Conservation (phyloP, 78 protist species). For the Dictyostelium firmibasis region DNA sequence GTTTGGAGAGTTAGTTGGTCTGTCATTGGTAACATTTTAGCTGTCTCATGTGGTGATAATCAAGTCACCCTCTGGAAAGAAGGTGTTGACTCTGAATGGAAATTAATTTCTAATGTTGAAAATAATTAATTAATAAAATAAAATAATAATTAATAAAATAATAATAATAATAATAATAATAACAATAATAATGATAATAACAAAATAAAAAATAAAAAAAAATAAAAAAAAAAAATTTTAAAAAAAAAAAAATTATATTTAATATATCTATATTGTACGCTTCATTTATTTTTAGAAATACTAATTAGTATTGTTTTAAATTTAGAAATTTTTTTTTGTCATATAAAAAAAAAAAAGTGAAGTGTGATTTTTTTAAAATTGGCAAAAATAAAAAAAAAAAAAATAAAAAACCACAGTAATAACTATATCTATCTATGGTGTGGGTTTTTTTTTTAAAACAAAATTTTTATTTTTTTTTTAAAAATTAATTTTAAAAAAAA, state of each 20-base stretch:
- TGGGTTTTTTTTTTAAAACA: background rate
- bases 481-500: background rate
- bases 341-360: background rate
- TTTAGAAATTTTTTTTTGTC: background rate
- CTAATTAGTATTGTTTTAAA: background rate
- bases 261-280: too few relatives aligned
- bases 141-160: background rate
- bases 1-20: constrained; percentile 96
- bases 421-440: background rate
- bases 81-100: constrained; percentile 76
- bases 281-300: background rate
- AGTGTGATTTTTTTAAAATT: background rate
- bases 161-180: background rate
- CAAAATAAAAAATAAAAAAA: background rate
- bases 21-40: constrained; percentile 90
- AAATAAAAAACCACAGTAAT: background rate
- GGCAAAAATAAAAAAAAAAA: background rate
- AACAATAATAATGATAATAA: background rate
- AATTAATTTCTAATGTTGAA: constrained; percentile 50
- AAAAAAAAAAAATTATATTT: background rate
- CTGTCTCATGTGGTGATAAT: constrained; percentile 92
- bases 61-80: constrained; percentile 80
- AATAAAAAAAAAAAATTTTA: background rate
- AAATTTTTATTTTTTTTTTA: background rate
- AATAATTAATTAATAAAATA: constrained; percentile 5